Evolutionary conservation across 176 grass and related monocot genomes (phyloP), one percentile per base, ranked within the genome.

Genomic region (Rhynchospora tenuis): DNA sequence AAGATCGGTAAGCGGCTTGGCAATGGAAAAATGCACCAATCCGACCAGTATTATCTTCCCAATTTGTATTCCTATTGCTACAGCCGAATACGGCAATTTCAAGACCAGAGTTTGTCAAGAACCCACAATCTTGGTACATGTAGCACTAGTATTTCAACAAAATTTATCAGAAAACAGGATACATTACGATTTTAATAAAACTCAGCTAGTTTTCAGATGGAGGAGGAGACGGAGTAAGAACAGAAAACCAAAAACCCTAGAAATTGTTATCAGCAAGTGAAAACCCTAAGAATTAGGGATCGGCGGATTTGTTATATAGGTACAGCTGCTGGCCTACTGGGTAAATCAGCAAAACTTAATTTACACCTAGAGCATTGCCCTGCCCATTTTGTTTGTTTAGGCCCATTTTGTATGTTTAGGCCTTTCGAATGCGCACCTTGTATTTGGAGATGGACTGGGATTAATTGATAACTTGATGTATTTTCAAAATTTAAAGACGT

Each of bases 1-100:
- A 92, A 83, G 80, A 22, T 85, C 9, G 74, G 87, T 91, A 89
- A 88, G 83, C 67, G 46, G 78, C 45, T 64, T 81, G 84, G 22
- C 67, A 23, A 74, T 46, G 24, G 28, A 43, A 88, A 87, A 60
- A 17, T 24, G 78, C 71, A 60, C 64, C 85, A 83, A 83, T 20
- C 85, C 79, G 82, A 87, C 87, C 85, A 85, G 82, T 48, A 79
- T 88, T 89, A 8, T 81, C 31, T 83, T 84, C 64, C 82, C 29
- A 13, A 4, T 48, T 73, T 75, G 46, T 24, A 6, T 84, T 83
- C 28, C 57, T 86, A 26, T 92, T 15, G 23, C 68, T 90, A 87
- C 88, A 89, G 80, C 61, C 77, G 26, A 7, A 52, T 58, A 66
- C 8, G 65, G 77, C 62, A 67, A 86, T 82, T 86, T 81, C 88